Conservation (phyloP, 139 green algal species). For the Coelastrella sp. region DNA sequence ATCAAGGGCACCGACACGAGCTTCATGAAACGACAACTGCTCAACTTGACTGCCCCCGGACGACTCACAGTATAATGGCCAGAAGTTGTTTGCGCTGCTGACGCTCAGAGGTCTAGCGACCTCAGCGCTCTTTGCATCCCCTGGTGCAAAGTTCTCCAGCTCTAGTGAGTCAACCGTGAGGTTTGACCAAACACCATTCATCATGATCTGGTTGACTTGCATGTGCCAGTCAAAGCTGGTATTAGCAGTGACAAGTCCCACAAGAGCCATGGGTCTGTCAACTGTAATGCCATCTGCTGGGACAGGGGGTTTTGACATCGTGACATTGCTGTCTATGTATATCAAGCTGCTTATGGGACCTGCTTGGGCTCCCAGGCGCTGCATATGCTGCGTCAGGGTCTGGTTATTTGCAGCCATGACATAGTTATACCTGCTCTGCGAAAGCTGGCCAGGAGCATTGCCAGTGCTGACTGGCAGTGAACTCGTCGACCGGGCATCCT, state of each 20-base stretch:
- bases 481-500: conserved; percentile 17
- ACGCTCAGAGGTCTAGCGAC: conserved; percentile 15
- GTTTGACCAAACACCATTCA: conserved; percentile 18
- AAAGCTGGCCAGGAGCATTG: too few species aligned
- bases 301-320: conserved; percentile 11
- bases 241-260: background rate
- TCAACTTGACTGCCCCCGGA: too few species aligned
- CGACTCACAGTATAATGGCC: background rate
- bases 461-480: too few species aligned
- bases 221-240: conserved; percentile 35
- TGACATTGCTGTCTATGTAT: conserved; percentile 31
- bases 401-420: conserved; percentile 33
- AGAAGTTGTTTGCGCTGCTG: conserved; percentile 34
- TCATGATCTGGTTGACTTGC: background rate
- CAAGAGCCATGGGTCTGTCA: background rate
- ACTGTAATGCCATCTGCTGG: background rate
- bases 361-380: background rate
- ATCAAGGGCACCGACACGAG: too few species aligned
- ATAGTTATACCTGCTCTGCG: conserved; percentile 13
- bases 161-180: conserved; percentile 27
- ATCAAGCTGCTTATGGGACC: background rate
- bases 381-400: conserved; percentile 18
- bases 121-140: conserved; percentile 17
- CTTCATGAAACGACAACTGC: too few species aligned
- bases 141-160: conserved; percentile 39